phyloP scores from a whole-genome alignment of 2,329 filamentous ascomycete species.

The Orbilia blumenaviensis region DNA sequence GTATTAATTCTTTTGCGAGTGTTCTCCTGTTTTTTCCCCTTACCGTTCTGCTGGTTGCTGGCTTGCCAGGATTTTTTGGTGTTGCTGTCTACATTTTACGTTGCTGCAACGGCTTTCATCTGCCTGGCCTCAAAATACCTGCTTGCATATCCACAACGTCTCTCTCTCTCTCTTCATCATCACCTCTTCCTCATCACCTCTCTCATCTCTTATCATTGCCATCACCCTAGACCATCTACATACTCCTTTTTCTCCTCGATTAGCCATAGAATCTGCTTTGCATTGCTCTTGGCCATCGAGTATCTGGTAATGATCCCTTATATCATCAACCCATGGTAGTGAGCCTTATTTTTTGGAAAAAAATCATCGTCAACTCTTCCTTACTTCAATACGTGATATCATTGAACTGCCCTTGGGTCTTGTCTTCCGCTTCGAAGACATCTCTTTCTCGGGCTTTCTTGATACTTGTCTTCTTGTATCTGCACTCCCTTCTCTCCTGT shows the following conservation, averaged over 20 bases:
- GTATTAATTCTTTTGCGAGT: conserved; percentile 9
- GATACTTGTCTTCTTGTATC: conserved; percentile 18
- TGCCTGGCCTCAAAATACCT: conserved; percentile 32
- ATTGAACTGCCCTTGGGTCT: conserved; percentile 14
- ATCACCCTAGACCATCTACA: not conserved
- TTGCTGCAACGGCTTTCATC: conserved; percentile 21
- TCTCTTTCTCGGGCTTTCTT: not conserved
- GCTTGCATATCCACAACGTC: not conserved
- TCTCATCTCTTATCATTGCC: not conserved
- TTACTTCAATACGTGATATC: conserved; percentile 20
- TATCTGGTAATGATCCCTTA: conserved; percentile 40
- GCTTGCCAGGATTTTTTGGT: conserved; percentile 9
- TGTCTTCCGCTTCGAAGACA: not conserved
- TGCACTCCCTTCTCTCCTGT: not conserved
- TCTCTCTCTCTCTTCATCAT: not conserved
- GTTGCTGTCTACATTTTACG: not conserved
- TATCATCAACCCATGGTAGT: conserved; percentile 35
- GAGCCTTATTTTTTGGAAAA: conserved; percentile 28
- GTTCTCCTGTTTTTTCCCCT: conserved; percentile 10
- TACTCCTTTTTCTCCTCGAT: not conserved
- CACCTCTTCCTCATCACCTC: not conserved
- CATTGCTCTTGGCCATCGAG: conserved; percentile 1
- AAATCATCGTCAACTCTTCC: not conserved
- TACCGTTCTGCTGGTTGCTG: conserved; percentile 6
- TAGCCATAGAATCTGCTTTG: not conserved